phyloP scores from a whole-genome alignment of 768 basidiomycete species.

The Lyophyllum decastes region DNA sequence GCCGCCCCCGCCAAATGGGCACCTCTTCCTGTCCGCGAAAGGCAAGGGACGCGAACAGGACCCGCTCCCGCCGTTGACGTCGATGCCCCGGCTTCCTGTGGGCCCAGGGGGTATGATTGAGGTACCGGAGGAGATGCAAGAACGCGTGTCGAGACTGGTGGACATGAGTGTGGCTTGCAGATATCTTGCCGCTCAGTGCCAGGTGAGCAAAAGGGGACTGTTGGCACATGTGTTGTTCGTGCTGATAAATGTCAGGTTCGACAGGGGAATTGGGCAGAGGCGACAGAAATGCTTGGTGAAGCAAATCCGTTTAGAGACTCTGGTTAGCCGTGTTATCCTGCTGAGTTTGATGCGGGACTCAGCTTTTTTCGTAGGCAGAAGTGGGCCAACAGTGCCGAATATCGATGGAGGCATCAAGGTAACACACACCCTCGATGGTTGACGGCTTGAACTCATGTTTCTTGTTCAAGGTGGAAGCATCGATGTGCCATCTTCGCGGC shows the following conservation, averaged over 20 bases:
- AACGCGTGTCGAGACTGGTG: slow-evolving; percentile 74
- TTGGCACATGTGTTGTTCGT: slow-evolving; percentile 9
- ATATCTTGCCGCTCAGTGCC: slow-evolving; percentile 95
- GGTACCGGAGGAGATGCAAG: slow-evolving; percentile 62
- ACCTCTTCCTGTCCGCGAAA: slow-evolving; percentile 40
- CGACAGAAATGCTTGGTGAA: slow-evolving; percentile 91
- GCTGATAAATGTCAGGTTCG: slow-evolving; percentile 49
- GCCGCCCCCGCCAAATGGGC: slow-evolving; percentile 41
- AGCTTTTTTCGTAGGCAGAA: slow-evolving; percentile 42
- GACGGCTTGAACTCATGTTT: background rate
- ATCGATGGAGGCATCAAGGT: slow-evolving; percentile 96
- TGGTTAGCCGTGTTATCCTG: slow-evolving; percentile 36
- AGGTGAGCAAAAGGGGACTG: slow-evolving; percentile 48
- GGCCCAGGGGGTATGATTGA: slow-evolving; percentile 74
- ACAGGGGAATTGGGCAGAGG: slow-evolving; percentile 91
- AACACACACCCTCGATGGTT: background rate
- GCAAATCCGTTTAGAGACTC: slow-evolving; percentile 84
- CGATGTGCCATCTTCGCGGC: slow-evolving; percentile 94
- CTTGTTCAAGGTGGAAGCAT: slow-evolving; percentile 80
- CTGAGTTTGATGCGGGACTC: background rate
- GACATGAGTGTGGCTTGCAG: slow-evolving; percentile 96
- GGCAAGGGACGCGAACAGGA: slow-evolving; percentile 67
- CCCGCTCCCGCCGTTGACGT: slow-evolving; percentile 29
- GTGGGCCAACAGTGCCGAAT: slow-evolving; percentile 74
- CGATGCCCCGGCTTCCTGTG: slow-evolving; percentile 62